Percentiles rank a stretch among this genome's conserved stretches.
Evolutionary conservation across 176 grass and related monocot species (phyloP).

Genomic region (Sorghum bicolor): DNA sequence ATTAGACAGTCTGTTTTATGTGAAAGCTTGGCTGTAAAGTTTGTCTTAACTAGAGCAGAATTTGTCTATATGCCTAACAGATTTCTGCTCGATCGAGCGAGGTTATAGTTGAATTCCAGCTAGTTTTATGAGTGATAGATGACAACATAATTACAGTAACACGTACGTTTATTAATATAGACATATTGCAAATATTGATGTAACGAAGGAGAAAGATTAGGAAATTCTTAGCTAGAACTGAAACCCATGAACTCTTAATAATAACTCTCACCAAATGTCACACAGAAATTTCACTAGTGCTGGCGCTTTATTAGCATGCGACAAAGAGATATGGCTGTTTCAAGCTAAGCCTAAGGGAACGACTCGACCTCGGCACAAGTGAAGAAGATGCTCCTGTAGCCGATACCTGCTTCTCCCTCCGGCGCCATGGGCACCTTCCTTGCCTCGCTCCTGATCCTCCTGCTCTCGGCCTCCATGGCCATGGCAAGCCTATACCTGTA

Average conservation of each 20-base stretch:
- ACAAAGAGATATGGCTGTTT: neutral
- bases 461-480: neutral
- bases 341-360: neutral
- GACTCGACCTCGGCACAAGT: neutral
- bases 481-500: constrained; percentile 4
- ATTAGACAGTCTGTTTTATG: neutral
- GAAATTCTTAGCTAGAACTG: too few species aligned
- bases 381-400: neutral
- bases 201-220: too few species aligned
- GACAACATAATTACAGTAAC: neutral
- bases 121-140: neutral
- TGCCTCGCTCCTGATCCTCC: neutral
- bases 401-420: neutral
- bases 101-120: neutral
- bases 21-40: neutral
- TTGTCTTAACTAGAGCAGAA: neutral
- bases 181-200: neutral
- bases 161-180: too few species aligned
- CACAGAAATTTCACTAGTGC: too few species aligned
- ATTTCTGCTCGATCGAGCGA: neutral
- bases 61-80: too few species aligned
- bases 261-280: too few species aligned
- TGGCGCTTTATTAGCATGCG: neutral
- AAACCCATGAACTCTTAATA: too few species aligned
- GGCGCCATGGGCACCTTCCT: neutral